phyloP scores from a whole-genome alignment of 2,329 filamentous ascomycete species.

The Talaromyces sp. region DNA sequence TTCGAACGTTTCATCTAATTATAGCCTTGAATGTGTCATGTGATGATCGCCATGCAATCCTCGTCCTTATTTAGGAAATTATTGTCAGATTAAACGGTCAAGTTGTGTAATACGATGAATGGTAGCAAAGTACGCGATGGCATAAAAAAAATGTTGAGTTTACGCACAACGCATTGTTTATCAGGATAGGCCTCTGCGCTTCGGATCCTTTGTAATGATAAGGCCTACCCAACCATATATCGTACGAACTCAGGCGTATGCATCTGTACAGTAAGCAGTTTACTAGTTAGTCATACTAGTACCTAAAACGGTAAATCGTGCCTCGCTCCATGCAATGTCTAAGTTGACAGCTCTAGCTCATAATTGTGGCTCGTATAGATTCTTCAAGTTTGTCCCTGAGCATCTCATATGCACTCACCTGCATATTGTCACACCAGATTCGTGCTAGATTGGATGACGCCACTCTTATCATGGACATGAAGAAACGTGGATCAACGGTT shows the following conservation, averaged over 20 bases:
- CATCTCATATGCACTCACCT: background rate
- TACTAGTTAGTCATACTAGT: background rate
- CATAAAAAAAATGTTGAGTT: background rate
- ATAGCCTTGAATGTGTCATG: background rate
- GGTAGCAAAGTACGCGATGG: background rate
- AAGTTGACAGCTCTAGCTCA: background rate
- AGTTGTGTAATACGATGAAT: background rate
- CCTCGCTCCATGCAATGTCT: background rate
- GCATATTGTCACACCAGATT: slow-evolving; percentile 4
- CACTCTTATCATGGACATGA: background rate
- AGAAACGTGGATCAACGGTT: background rate
- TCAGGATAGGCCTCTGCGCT: background rate
- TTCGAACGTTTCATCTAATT: slow-evolving; percentile 1
- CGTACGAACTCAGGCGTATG: background rate
- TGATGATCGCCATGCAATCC: background rate
- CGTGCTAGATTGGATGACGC: background rate
- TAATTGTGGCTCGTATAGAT: background rate
- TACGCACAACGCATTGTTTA: background rate
- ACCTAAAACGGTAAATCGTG: background rate
- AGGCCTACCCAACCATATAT: background rate
- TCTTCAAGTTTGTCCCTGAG: background rate
- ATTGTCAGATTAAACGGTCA: background rate
- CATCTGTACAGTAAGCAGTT: background rate
- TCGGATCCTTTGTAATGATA: background rate
- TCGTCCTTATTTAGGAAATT: background rate